These are phyloP conservation scores for Polytrichum commune DNA, from an alignment of 225 moss, liverwort and hornwort genomes.

Conservation along the genomic window DNA sequence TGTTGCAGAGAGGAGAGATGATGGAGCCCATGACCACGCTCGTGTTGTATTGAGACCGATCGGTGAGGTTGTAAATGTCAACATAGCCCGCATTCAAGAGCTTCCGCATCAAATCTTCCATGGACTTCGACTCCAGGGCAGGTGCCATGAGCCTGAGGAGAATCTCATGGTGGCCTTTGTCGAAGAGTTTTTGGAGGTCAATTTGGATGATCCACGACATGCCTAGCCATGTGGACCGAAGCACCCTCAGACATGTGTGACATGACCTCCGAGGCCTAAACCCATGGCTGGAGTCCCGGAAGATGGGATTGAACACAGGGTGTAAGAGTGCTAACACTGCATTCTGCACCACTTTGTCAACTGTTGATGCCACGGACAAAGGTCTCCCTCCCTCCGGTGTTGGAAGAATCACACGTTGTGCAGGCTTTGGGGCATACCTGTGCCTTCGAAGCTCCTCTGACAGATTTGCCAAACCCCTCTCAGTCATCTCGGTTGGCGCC, in stretches of 20 bases:
- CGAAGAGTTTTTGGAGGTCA: conserved; percentile 40
- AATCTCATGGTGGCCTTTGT: conserved; percentile 50
- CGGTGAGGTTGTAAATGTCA: conserved; percentile 57
- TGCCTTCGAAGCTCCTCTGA: conserved; percentile 58
- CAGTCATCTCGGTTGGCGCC: conserved; percentile 51
- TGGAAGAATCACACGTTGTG: conserved; percentile 43
- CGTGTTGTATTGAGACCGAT: conserved; percentile 50
- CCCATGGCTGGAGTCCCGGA: conserved; percentile 57
- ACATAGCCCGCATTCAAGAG: conserved; percentile 63
- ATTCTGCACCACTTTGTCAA: conserved; percentile 64
- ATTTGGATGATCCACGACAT: conserved; percentile 47
- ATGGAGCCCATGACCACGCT: conserved; percentile 43
- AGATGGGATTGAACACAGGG: conserved; percentile 38
- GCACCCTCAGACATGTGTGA: conserved; percentile 39
- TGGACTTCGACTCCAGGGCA: conserved; percentile 36
- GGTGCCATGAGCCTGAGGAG: conserved; percentile 51
- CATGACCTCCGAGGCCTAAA: conserved; percentile 41
- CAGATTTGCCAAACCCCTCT: conserved; percentile 41
- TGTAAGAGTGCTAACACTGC: conserved; percentile 29
- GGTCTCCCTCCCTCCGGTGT: conserved; percentile 56
- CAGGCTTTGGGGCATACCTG: conserved; percentile 50
- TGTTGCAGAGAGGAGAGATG: conserved; percentile 48
- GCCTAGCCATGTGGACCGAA: conserved; percentile 44
- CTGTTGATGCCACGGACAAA: conserved; percentile 41
- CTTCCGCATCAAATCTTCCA: conserved; percentile 56